A percentile compares a stretch with the other conserved stretches of the same genome.
Evolutionary conservation across 2,329 filamentous ascomycete genomes (phyloP).

Genomic region (Pseudogymnoascus sp.): DNA sequence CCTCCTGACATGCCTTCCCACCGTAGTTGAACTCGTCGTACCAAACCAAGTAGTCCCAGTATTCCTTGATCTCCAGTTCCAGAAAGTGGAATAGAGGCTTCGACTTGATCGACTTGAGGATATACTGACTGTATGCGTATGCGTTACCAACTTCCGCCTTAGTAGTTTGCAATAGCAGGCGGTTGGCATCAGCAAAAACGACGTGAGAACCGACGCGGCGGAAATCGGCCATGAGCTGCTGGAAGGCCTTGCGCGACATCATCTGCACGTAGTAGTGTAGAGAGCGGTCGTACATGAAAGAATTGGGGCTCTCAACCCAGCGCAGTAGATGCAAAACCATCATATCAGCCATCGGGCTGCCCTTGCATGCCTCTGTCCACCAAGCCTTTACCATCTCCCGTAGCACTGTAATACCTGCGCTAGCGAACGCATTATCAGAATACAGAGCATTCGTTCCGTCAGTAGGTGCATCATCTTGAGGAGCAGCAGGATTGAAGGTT

Average conservation of each 20-base stretch:
- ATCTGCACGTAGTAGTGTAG: constrained; percentile 97
- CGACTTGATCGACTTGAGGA: constrained; percentile 91
- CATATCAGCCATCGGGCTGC: constrained; percentile 90
- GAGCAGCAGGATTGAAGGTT: constrained; percentile 69
- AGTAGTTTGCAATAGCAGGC: constrained; percentile 86
- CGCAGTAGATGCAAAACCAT: constrained; percentile 96
- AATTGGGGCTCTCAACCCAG: constrained; percentile 91
- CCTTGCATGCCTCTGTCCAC: constrained; percentile 90
- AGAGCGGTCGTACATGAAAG: constrained; percentile 89
- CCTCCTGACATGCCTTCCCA: constrained; percentile 79
- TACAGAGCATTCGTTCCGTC: constrained; percentile 64
- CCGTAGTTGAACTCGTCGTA: constrained; percentile 99
- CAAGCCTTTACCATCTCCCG: constrained; percentile 98
- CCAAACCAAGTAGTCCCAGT: constrained; percentile 99
- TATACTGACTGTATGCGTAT: constrained; percentile 94
- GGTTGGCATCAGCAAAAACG: constrained; percentile 86
- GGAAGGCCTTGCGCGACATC: constrained; percentile 95
- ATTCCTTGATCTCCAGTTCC: constrained; percentile 94
- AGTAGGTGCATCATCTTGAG: constrained; percentile 48
- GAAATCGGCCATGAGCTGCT: constrained; percentile 96
- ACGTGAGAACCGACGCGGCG: constrained; percentile 89
- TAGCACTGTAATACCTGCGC: constrained; percentile 79
- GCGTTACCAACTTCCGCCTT: constrained; percentile 96
- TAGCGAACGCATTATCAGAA: constrained; percentile 86
- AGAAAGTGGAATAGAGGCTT: constrained; percentile 97